Evolutionary conservation across 495 filamentous ascomycete genomes (phyloP), one percentile per base, ranked within the genome.

Genomic region (Penicillium verhagenii): DNA sequence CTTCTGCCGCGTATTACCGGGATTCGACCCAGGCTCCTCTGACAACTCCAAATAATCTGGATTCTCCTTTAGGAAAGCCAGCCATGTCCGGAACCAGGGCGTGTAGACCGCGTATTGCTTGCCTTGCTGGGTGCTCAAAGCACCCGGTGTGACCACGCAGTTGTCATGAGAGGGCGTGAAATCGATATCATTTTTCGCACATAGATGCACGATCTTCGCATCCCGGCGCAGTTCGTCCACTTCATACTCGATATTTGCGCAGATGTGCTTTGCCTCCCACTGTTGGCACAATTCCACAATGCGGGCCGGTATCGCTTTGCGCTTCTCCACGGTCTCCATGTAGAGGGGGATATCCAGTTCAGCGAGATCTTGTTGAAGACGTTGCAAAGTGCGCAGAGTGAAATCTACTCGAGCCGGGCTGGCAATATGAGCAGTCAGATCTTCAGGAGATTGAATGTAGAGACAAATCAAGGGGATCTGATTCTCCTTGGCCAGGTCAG

Each of bases 101-200:
- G 72, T 85, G 57, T 93, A 96, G 1, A 96, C 88, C 0, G 88
- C 80, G 64, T 95, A 97, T 67, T 92, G 91, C 19, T 81, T 87
- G 8, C 90, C 88, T 6, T 72, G 75, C 8, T 86, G 82, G 8
- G 77, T 87, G 6, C 60, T 61, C 19, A 96, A 64, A 44, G 73
- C 67, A 0, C 89, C 91, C 0, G 92, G 92, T 2, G 81, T 75
- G 4, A 96, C 90, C 13, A 95, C 82, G 51, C 90, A 94, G 6
- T 88, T 88, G 71, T 96, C 92, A 54, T 90, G 89, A 1, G 84
- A 76, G 0, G 83, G 77, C 3, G 83, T 74, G 54, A 94, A 82
- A 6, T 77, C 74, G 24, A 93, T 78, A 0, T 81, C 84, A 13
- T 77, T 81, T 8, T 84, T 76, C 0, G 84, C 65, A 38, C 86